Percentiles rank a stretch among this genome's conserved stretches.
Conservation (phyloP, 495 filamentous ascomycete species). For the Xylaria acuta region DNA sequence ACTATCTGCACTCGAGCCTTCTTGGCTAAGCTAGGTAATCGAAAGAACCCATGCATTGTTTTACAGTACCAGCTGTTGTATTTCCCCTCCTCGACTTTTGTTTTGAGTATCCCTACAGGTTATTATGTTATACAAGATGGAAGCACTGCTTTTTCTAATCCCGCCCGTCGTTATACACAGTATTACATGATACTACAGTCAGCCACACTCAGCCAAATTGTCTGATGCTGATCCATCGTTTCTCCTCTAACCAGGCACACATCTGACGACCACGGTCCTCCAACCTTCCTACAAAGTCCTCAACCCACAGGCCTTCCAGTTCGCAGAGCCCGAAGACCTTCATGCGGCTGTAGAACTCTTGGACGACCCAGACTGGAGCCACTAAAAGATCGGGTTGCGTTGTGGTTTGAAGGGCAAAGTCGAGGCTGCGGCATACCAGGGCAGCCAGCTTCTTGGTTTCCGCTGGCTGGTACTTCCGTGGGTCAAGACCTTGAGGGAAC, state of each 20-base stretch:
- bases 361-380: conserved; percentile 42
- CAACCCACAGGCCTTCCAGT: conserved; percentile 51
- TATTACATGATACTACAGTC: conserved; percentile 1
- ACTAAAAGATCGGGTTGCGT: conserved; percentile 51
- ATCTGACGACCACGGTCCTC: conserved; percentile 36
- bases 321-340: conserved; percentile 38
- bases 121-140: conserved; percentile 10
- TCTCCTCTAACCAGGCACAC: conserved; percentile 34
- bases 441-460: conserved; percentile 42
- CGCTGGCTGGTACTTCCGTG: conserved; percentile 34
- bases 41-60: neutral
- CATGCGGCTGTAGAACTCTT: conserved; percentile 42
- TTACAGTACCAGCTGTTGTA: neutral
- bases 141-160: neutral
- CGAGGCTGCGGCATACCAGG: conserved; percentile 48
- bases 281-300: conserved; percentile 41
- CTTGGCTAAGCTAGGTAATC: neutral
- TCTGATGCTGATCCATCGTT: conserved; percentile 33
- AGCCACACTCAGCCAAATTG: conserved; percentile 31
- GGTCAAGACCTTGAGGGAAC: conserved; percentile 37
- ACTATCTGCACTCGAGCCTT: neutral
- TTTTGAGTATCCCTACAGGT: neutral
- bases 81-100: neutral
- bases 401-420: conserved; percentile 42
- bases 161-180: neutral